phyloP scores from a whole-genome alignment of 768 basidiomycete genomes.

The Botryobasidium botryosum region DNA sequence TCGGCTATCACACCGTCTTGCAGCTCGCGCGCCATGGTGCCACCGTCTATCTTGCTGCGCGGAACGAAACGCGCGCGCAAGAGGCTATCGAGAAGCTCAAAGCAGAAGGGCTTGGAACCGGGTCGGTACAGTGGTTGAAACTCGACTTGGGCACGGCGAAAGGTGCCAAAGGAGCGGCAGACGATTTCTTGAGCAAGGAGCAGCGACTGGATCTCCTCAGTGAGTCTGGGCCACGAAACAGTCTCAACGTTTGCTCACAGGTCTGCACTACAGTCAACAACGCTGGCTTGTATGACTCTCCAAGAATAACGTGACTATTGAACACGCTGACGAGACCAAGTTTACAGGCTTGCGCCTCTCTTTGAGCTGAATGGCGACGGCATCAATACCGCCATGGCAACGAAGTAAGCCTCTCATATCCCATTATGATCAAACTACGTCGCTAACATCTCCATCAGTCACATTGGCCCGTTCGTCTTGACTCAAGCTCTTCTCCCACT shows the following conservation, averaged over 20 bases:
- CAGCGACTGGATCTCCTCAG: constrained; percentile 37
- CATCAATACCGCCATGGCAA: constrained; percentile 7
- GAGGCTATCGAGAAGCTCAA: constrained; percentile 33
- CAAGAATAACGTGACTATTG: background rate
- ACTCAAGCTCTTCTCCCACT: constrained; percentile 38
- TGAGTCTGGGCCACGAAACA: constrained; percentile 16
- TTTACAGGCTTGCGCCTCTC: background rate
- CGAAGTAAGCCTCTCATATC: constrained; percentile 4
- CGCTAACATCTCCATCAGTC: constrained; percentile 16
- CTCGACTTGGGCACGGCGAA: constrained; percentile 36
- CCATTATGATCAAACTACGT: too few relatives aligned
- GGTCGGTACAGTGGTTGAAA: constrained; percentile 31
- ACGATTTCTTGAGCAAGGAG: constrained; percentile 34
- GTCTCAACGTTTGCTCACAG: background rate
- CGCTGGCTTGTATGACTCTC: constrained; percentile 28
- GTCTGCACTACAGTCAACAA: constrained; percentile 31
- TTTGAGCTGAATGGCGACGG: constrained; percentile 5
- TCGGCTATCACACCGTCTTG: constrained; percentile 35
- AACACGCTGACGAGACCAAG: background rate
- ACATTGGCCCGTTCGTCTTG: constrained; percentile 39
- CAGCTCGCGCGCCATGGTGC: constrained; percentile 37
- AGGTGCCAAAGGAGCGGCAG: constrained; percentile 30
- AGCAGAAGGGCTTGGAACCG: constrained; percentile 29
- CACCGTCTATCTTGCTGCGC: constrained; percentile 36
- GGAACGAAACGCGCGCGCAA: constrained; percentile 29